phyloP scores from a whole-genome alignment of 2,329 filamentous ascomycete genomes.

The Ophiostoma ulmi region DNA sequence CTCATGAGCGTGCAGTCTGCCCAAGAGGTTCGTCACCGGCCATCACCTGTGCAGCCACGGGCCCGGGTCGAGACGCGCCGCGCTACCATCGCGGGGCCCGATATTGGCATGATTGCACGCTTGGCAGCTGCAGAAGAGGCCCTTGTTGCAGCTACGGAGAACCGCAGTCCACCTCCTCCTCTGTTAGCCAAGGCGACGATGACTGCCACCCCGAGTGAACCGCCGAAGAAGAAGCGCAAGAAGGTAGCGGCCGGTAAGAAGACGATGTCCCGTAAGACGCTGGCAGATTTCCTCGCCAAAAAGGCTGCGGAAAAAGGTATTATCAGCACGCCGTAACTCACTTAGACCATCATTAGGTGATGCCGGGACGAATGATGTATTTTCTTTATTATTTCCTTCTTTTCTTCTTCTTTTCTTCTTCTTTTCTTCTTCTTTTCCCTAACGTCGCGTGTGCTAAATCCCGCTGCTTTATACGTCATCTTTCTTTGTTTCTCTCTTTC shows the following conservation, averaged over 20 bases:
- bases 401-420: not conserved
- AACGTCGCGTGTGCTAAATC: no score
- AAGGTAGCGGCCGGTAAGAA: not conserved
- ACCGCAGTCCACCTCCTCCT: not conserved
- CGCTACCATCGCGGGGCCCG: not conserved
- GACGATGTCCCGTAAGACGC: not conserved
- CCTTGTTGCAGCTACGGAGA: not conserved
- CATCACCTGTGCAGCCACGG: not conserved
- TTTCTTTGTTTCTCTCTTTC: not conserved
- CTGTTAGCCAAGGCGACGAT: not conserved
- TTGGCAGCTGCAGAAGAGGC: not conserved
- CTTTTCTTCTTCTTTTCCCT: not conserved
- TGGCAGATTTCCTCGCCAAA: not conserved
- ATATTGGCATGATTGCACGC: not conserved
- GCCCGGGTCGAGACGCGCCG: not conserved
- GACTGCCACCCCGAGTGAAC: not conserved
- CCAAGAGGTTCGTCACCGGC: not conserved
- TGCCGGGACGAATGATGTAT: not conserved
- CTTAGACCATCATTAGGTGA: not conserved
- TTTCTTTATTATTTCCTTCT: not conserved
- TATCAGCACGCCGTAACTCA: not conserved
- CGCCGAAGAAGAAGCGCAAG: conserved; percentile 4
- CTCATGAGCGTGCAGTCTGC: not conserved
- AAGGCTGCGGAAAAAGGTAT: not conserved
- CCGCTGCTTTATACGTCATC: no score